Conservation (phyloP, 169 alveolate species). For the Eimeria brunetti region DNA sequence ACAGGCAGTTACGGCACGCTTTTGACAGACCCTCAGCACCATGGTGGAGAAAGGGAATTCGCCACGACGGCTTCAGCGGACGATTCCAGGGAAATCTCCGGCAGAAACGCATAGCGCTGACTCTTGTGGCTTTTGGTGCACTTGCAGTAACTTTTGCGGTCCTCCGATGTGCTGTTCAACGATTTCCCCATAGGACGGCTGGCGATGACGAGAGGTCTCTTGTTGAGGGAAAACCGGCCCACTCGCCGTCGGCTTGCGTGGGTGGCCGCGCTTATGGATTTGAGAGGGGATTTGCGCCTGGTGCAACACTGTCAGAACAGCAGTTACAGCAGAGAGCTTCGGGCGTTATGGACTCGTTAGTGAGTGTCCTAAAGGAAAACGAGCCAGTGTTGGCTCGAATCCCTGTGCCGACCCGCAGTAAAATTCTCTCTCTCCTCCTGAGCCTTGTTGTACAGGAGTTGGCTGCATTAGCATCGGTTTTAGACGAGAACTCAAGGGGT, state of each 20-base stretch:
- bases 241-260: background rate
- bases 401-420: slow-evolving; percentile 4
- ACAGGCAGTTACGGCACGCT: background rate
- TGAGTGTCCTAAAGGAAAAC: background rate
- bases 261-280: background rate
- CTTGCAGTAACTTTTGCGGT: slow-evolving; percentile 16
- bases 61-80: background rate
- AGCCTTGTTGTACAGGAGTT: slow-evolving; percentile 21
- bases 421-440: background rate
- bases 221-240: background rate
- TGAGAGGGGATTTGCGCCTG: background rate
- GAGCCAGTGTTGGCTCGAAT: slow-evolving; percentile 15
- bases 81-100: background rate
- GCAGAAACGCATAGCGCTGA: background rate
- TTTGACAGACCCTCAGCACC: background rate
- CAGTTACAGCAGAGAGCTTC: background rate
- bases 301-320: background rate
- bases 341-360: background rate
- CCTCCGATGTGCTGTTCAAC: slow-evolving; percentile 1
- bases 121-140: background rate
- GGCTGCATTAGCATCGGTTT: slow-evolving; percentile 5
- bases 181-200: background rate
- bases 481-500: background rate
- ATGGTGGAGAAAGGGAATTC: background rate
- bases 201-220: slow-evolving; percentile 6